Percentiles rank a stretch among this genome's conserved stretches.
phyloP scores from a whole-genome alignment of 495 filamentous ascomycete species.

The Rhizodiscina lignyota region DNA sequence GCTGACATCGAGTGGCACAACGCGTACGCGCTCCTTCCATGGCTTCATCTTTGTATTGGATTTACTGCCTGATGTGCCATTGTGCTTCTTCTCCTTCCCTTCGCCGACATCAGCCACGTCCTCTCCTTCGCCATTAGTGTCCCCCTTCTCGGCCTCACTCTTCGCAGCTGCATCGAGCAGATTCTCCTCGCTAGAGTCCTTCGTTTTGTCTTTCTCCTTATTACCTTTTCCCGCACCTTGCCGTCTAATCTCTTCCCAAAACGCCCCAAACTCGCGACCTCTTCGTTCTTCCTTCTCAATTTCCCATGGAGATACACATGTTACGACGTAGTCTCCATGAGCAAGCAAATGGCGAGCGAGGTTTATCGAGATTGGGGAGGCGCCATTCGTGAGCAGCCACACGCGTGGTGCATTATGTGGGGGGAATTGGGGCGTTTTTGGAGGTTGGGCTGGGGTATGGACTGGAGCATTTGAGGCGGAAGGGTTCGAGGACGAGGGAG shows the following conservation, averaged over 20 bases:
- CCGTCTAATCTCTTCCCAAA: slow-evolving; percentile 41
- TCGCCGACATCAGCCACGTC: too few relatives aligned
- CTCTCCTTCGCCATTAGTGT: slow-evolving; percentile 34
- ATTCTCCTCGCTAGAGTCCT: neutral
- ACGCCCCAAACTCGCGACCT: slow-evolving; percentile 29
- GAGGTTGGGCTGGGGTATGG: slow-evolving; percentile 18
- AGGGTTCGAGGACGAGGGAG: neutral
- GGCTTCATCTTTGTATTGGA: slow-evolving; percentile 16
- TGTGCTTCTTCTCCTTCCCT: slow-evolving; percentile 35
- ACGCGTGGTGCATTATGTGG: slow-evolving; percentile 43
- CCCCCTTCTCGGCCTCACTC: slow-evolving; percentile 6
- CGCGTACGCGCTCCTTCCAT: slow-evolving; percentile 21
- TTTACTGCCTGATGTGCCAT: too few relatives aligned
- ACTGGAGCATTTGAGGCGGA: slow-evolving; percentile 1
- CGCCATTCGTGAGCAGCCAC: slow-evolving; percentile 78
- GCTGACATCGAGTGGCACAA: slow-evolving; percentile 22
- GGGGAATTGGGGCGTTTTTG: too few relatives aligned
- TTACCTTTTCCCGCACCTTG: slow-evolving; percentile 23
- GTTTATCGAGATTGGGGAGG: slow-evolving; percentile 60
- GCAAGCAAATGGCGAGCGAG: slow-evolving; percentile 59
- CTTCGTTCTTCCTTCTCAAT: slow-evolving; percentile 38
- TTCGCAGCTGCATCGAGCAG: neutral
- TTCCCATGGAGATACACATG: slow-evolving; percentile 47
- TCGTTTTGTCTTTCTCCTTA: neutral
- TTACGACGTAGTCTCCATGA: slow-evolving; percentile 74